phyloP scores from a whole-genome alignment of 345 rosid genomes.

The Ceriops tagal region DNA sequence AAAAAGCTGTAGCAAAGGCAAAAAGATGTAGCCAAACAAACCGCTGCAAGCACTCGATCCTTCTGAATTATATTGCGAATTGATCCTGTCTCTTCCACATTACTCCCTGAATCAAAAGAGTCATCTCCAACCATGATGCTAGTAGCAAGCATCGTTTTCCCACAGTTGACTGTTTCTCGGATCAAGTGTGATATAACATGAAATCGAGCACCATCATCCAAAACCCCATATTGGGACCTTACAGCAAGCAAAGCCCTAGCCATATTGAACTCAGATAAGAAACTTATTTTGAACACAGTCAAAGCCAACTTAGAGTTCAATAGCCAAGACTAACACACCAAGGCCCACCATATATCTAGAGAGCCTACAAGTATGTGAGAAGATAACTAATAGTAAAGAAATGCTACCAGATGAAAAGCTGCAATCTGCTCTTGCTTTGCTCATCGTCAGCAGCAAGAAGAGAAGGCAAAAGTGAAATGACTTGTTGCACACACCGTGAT shows the following conservation, averaged over 20 bases:
- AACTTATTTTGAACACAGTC: conserved; percentile 6
- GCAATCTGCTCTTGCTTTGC: conserved; percentile 84
- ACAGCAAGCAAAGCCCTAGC: conserved; percentile 74
- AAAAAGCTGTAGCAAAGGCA: neutral
- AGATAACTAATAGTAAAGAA: conserved; percentile 8
- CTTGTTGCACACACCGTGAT: conserved; percentile 79
- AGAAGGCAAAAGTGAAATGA: conserved; percentile 75
- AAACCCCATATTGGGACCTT: conserved; percentile 68
- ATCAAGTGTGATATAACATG: conserved; percentile 88
- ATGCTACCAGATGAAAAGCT: conserved; percentile 73
- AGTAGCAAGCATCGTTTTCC: conserved; percentile 76
- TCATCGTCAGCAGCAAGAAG: conserved; percentile 78
- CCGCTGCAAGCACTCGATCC: conserved; percentile 82
- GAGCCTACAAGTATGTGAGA: neutral
- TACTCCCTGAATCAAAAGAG: conserved; percentile 53
- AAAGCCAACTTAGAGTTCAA: neutral
- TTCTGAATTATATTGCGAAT: conserved; percentile 78
- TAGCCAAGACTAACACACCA: neutral
- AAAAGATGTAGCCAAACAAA: conserved; percentile 26
- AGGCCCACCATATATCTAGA: conserved; percentile 2
- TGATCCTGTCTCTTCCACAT: conserved; percentile 57
- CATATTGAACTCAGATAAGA: conserved; percentile 21
- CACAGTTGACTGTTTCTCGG: conserved; percentile 79
- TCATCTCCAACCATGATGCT: conserved; percentile 73
- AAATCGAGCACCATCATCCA: conserved; percentile 87